These are phyloP conservation scores for Fusarium marasasianum DNA, from an alignment of 2,329 filamentous ascomycete genomes.

Conservation along the genomic window DNA sequence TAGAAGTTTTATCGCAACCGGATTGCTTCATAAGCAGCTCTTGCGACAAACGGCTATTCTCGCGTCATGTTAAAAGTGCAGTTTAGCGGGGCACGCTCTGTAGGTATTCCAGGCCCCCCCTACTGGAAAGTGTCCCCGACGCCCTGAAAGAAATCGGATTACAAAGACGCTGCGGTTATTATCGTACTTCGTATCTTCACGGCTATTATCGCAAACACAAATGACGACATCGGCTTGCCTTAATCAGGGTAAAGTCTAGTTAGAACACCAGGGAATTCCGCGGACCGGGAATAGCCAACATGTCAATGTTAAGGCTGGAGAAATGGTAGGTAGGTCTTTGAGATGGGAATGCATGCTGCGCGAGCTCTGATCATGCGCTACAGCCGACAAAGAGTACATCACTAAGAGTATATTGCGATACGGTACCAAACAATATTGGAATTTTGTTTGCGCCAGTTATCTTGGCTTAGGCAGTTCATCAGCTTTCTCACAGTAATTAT, in stretches of 20 bases:
- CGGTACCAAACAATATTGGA: too few species aligned
- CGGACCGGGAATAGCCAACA: background rate
- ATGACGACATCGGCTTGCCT: background rate
- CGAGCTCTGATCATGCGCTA: background rate
- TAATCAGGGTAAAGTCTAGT: background rate
- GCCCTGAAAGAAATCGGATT: background rate
- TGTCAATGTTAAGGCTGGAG: background rate
- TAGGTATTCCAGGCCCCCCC: background rate
- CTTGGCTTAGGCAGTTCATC: too few species aligned
- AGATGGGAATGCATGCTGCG: too few species aligned
- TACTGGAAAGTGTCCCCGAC: background rate
- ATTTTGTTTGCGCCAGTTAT: background rate
- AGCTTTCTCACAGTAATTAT: background rate
- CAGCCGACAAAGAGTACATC: background rate
- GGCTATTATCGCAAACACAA: background rate
- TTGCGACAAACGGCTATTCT: background rate
- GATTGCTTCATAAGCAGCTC: background rate
- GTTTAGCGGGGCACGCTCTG: background rate
- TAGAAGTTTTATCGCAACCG: background rate
- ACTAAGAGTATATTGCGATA: too few species aligned
- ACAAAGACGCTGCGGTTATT: background rate
- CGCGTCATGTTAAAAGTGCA: too few species aligned
- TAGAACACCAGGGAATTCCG: background rate
- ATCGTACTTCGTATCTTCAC: background rate
- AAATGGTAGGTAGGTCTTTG: background rate